Conservation (phyloP, 2,329 filamentous ascomycete species). For the Fusarium drepaniforme region DNA sequence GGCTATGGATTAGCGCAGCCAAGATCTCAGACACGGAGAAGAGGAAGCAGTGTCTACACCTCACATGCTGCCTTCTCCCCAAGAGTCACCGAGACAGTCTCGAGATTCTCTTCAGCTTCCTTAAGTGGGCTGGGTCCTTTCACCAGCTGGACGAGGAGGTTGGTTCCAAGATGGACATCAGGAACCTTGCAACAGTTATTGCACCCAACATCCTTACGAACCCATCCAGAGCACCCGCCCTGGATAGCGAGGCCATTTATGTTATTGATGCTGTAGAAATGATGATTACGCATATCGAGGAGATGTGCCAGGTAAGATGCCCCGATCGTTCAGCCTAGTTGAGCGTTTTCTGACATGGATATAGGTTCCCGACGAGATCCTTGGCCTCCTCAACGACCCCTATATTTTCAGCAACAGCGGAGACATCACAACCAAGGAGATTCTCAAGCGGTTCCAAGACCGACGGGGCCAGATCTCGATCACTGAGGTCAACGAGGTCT, state of each 20-base stretch:
- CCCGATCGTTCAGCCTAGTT: slow-evolving; percentile 26
- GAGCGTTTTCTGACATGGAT: slow-evolving; percentile 24
- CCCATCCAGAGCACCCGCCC: slow-evolving; percentile 71
- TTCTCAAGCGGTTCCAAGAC: slow-evolving; percentile 92
- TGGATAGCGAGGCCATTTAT: slow-evolving; percentile 90
- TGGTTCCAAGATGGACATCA: slow-evolving; percentile 98
- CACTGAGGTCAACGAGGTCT: slow-evolving; percentile 69
- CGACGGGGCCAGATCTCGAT: slow-evolving; percentile 72
- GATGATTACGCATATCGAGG: slow-evolving; percentile 92
- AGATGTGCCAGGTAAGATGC: slow-evolving; percentile 90
- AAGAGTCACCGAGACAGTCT: slow-evolving; percentile 94
- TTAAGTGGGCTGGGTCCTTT: slow-evolving; percentile 98
- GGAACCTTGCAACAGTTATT: slow-evolving; percentile 97
- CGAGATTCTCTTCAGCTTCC: slow-evolving; percentile 94
- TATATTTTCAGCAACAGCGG: slow-evolving; percentile 83
- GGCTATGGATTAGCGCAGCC: slow-evolving; percentile 89
- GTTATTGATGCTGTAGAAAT: slow-evolving; percentile 94
- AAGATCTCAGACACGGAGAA: slow-evolving; percentile 87
- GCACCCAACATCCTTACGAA: slow-evolving; percentile 94
- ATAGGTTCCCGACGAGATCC: slow-evolving; percentile 92
- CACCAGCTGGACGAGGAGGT: slow-evolving; percentile 97
- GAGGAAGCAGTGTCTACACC: slow-evolving; percentile 86
- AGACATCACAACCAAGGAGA: slow-evolving; percentile 97
- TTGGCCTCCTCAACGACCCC: slow-evolving; percentile 86
- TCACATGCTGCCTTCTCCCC: slow-evolving; percentile 92